Evolutionary conservation across 805 yeast genomes (phyloP).

Genomic region (Metschnikowia kofuensis): DNA sequence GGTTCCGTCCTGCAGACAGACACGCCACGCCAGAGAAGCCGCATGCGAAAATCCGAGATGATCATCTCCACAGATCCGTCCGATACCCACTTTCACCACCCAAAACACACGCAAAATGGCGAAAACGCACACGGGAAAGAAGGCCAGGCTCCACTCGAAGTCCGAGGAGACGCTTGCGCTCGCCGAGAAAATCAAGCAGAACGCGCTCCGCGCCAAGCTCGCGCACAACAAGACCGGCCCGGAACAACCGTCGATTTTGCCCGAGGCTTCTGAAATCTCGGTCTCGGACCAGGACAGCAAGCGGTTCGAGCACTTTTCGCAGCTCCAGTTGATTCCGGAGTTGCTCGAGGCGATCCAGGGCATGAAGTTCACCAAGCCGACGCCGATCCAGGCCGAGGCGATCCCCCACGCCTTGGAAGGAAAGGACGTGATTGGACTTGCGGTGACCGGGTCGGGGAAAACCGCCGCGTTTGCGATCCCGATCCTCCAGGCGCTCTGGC

Average conservation of each 20-base stretch:
- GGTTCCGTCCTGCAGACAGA: background rate
- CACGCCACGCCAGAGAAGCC: background rate
- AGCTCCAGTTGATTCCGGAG: slow-evolving; percentile 70
- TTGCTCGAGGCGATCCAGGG: slow-evolving; percentile 74
- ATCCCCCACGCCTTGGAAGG: slow-evolving; percentile 90
- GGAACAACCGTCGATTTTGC: slow-evolving; percentile 13
- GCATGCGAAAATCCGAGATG: slow-evolving; percentile 2
- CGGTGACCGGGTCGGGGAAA: slow-evolving; percentile 97
- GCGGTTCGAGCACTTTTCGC: slow-evolving; percentile 43
- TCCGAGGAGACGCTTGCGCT: slow-evolving; percentile 41
- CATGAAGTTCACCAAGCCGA: slow-evolving; percentile 76
- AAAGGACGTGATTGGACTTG: slow-evolving; percentile 90
- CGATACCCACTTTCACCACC: background rate
- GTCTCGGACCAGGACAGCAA: slow-evolving; percentile 13
- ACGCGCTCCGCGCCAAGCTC: slow-evolving; percentile 26
- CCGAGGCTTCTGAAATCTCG: slow-evolving; percentile 17
- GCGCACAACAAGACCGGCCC: slow-evolving; percentile 12
- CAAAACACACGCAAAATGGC: slow-evolving; percentile 2
- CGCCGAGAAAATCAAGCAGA: slow-evolving; percentile 52
- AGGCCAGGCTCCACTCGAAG: slow-evolving; percentile 14
- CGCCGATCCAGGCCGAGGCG: slow-evolving; percentile 90
- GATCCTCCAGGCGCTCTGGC: slow-evolving; percentile 85
- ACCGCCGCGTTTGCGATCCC: slow-evolving; percentile 99
- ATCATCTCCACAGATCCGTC: slow-evolving; percentile 5
- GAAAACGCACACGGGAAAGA: slow-evolving; percentile 7